Conservation (phyloP, 805 yeast species). For the Kuraishia cidri region DNA sequence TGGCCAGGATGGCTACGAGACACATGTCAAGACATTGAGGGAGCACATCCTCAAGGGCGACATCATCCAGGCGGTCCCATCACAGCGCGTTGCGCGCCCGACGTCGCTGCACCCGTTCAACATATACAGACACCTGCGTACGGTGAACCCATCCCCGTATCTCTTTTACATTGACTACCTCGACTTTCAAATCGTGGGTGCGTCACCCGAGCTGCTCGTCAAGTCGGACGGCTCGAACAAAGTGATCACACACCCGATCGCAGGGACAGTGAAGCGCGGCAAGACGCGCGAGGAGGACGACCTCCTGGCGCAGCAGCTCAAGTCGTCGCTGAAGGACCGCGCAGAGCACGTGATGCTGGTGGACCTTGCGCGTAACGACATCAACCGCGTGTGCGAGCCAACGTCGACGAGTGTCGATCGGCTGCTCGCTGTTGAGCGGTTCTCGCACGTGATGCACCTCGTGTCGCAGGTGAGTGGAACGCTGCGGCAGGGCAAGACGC, state of each 20-base stretch:
- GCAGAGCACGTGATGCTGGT: conserved; percentile 99
- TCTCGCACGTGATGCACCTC: conserved; percentile 94
- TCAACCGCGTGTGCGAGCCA: conserved; percentile 92
- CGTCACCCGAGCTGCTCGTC: conserved; percentile 91
- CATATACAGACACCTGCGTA: conserved; percentile 86
- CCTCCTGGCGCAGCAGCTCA: conserved; percentile 60
- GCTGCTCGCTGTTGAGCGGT: conserved; percentile 81
- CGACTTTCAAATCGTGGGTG: conserved; percentile 94
- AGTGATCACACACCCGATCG: conserved; percentile 93
- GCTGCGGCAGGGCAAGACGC: conserved; percentile 69
- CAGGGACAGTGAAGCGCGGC: conserved; percentile 93
- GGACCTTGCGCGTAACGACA: conserved; percentile 93
- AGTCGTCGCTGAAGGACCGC: conserved; percentile 78
- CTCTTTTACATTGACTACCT: conserved; percentile 87
- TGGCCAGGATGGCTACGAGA: conserved; percentile 90
- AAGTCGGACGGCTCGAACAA: conserved; percentile 66
- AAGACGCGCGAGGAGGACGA: conserved; percentile 89
- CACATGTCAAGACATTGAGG: conserved; percentile 67
- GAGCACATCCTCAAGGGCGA: conserved; percentile 85
- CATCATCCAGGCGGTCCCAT: conserved; percentile 96
- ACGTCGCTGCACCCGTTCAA: conserved; percentile 95
- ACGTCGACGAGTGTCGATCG: conserved; percentile 78
- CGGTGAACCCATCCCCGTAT: conserved; percentile 97
- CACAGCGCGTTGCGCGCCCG: conserved; percentile 93
- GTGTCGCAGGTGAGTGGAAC: conserved; percentile 94